Base-by-base conservation (phyloP, 2,329 filamentous ascomycete genomes). In the Plenodomus lindquistii region DNA sequence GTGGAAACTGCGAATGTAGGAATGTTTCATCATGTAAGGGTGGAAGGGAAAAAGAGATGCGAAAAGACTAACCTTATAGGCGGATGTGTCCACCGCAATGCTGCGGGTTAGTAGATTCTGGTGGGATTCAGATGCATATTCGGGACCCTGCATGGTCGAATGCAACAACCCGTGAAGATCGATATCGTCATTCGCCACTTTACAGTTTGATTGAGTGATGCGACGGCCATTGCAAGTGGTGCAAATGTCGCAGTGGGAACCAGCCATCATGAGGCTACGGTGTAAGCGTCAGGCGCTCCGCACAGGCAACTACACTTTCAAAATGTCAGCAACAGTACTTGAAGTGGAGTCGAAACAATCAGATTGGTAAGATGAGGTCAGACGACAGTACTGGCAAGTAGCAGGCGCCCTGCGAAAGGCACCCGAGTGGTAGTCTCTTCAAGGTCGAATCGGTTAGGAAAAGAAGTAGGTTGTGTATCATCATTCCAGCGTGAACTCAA, bases 321-420 rank as follows among this genome's bases (percentile, higher is more conserved):
- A 10, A 7, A 41, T 37, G 46, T 61, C 46, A 61, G 50, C 53
- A 51, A 20, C 38, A 47, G 50, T 48, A 24, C 48, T 19, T 21
- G 35, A 36, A 37, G 43, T 19, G 21, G 18, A 37, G 29, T 24
- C 22, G 44, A 40, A 37, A 44, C 4, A 17, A 21, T 44, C 18
- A n/a, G 18, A 21, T 11, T 31, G 6, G 27, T 15, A 31, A 31
- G 27, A 40, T 54, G 59, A 60, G 60, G 76, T 91, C 88, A 91
- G 88, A 89, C 85, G 85, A 82, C 78, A 75, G 86, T 91, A 91
- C 88, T 92, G 88, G 88, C 88, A 89, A 91, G 88, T 91, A 91
- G 87, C 88, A 89, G 85, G 84, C 81, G 70, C 73, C 79, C 78
- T 79, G 81, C 77, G 77, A 78, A 73, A 76, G 75, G 76, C 76